Conservation (phyloP, 2,329 filamentous ascomycete genomes). For the Xylariomycetidae sp. region DNA sequence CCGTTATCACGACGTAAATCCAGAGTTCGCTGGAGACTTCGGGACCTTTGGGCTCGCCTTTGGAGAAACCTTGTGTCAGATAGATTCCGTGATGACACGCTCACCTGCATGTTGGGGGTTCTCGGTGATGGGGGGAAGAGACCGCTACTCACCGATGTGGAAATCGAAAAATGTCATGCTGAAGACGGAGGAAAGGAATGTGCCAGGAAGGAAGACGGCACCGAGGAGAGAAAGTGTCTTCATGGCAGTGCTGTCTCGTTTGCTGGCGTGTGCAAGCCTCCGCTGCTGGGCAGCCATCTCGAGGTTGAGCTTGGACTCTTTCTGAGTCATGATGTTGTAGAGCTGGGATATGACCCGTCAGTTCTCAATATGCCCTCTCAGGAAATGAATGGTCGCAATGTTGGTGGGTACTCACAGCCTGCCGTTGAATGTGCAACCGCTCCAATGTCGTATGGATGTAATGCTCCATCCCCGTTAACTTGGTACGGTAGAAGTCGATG, state of each 20-base stretch:
- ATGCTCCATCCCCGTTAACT: slow-evolving; percentile 55
- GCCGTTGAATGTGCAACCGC: slow-evolving; percentile 54
- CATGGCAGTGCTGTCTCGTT: slow-evolving; percentile 58
- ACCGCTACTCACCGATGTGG: slow-evolving; percentile 36
- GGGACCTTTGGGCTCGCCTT: slow-evolving; percentile 30
- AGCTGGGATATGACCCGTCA: slow-evolving; percentile 34
- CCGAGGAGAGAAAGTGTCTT: slow-evolving; percentile 60
- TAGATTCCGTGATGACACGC: no score
- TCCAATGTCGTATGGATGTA: slow-evolving; percentile 58
- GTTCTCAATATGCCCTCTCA: neutral
- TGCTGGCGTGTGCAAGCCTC: slow-evolving; percentile 52
- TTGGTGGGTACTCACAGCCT: slow-evolving; percentile 40
- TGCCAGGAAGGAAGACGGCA: slow-evolving; percentile 57
- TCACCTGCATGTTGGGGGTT: no score
- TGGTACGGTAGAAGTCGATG: slow-evolving; percentile 54
- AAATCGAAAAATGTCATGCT: slow-evolving; percentile 65
- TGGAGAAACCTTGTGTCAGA: no score
- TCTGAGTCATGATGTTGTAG: slow-evolving; percentile 61
- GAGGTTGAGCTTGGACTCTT: slow-evolving; percentile 57
- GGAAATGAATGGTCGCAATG: neutral
- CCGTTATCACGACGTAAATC: slow-evolving; percentile 57
- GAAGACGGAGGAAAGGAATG: slow-evolving; percentile 57
- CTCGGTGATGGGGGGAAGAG: slow-evolving; percentile 1
- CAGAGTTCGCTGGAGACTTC: slow-evolving; percentile 48
- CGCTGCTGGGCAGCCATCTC: slow-evolving; percentile 57